Evolutionary conservation across 2,329 filamentous ascomycete species (phyloP).

Genomic region (Xylaria sp.): DNA sequence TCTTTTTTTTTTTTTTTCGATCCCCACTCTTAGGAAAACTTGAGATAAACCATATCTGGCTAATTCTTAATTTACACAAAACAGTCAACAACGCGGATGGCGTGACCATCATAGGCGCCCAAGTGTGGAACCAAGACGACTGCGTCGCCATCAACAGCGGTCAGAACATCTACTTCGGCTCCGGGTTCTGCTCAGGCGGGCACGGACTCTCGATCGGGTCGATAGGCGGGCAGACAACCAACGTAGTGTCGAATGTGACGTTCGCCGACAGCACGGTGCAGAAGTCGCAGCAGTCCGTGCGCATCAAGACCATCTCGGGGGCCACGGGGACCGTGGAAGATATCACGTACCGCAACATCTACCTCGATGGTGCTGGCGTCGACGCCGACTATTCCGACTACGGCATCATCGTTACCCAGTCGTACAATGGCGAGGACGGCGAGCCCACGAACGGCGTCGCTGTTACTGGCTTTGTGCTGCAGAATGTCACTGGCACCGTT

Average conservation of each 20-base stretch:
- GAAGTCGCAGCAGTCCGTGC: conserved; percentile 66
- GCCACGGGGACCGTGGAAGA: conserved; percentile 63
- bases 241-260: conserved; percentile 64
- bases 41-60: neutral
- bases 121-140: conserved; percentile 69
- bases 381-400: conserved; percentile 52
- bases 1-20: neutral
- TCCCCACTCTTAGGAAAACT: neutral
- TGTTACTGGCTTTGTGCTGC: conserved; percentile 57
- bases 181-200: conserved; percentile 60
- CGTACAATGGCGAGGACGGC: conserved; percentile 60
- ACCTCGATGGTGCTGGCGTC: conserved; percentile 42
- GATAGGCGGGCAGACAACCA: conserved; percentile 47
- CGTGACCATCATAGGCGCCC: conserved; percentile 62
- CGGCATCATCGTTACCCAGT: conserved; percentile 68
- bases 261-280: conserved; percentile 61
- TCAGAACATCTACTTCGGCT: conserved; percentile 55
- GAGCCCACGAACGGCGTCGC: conserved; percentile 59
- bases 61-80: neutral
- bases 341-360: conserved; percentile 64
- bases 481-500: conserved; percentile 56
- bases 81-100: conserved; percentile 57
- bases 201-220: conserved; percentile 59
- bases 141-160: conserved; percentile 69
- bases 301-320: conserved; percentile 67